Percentiles rank a stretch among this genome's conserved stretches.
Evolutionary conservation across 2,329 filamentous ascomycete species (phyloP).

Genomic region (Dactylonectria estremocensis): DNA sequence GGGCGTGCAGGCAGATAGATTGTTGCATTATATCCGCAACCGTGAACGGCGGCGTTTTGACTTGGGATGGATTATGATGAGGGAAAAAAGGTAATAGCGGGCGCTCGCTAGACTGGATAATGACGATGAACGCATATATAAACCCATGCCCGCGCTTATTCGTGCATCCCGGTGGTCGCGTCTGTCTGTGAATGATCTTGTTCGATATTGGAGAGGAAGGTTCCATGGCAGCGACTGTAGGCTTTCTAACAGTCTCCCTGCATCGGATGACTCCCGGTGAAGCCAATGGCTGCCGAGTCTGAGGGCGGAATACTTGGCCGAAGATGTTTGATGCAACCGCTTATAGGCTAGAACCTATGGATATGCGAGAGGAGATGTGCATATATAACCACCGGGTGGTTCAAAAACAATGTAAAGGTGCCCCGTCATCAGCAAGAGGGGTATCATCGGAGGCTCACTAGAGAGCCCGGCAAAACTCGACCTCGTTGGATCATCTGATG

Average conservation of each 20-base stretch:
- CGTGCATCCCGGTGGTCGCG: not conserved
- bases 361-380: too few species aligned
- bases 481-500: slow-evolving; percentile 7
- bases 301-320: not conserved
- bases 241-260: not conserved
- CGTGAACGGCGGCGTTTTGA: slow-evolving; percentile 25
- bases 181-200: not conserved
- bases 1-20: not conserved
- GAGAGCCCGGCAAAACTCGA: not conserved
- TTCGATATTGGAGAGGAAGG: not conserved
- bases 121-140: slow-evolving; percentile 2
- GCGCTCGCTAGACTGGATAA: slow-evolving; percentile 13
- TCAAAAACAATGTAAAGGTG: too few species aligned
- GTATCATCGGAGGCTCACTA: not conserved
- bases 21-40: not conserved
- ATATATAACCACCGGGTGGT: too few species aligned
- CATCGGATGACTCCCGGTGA: not conserved
- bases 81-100: not conserved
- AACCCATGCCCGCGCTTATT: not conserved
- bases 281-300: not conserved
- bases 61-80: slow-evolving; percentile 13
- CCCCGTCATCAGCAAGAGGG: too few species aligned
- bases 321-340: not conserved
- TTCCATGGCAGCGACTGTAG: not conserved
- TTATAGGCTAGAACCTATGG: too few species aligned